Base-by-base conservation (phyloP, 495 filamentous ascomycete species). In the Penicillium coffeae region DNA sequence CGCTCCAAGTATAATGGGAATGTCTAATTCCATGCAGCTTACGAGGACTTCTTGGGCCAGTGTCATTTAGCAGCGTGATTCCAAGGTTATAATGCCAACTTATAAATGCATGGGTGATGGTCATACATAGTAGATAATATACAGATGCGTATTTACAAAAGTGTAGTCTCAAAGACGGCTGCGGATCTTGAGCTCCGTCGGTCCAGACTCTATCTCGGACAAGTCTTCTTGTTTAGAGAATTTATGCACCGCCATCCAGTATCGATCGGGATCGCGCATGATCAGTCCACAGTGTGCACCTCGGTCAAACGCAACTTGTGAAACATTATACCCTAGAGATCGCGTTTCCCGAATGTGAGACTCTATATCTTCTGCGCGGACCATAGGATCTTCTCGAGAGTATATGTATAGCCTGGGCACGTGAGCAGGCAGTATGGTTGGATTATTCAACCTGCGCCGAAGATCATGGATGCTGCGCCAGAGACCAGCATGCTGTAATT, bases 351-450 rank as follows among this genome's bases (percentile, higher is more conserved):
- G 33, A 4, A 67, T 49, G 56, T 72, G 63, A 3, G 41, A 42
- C 50, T 66, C 57, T 18, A 71, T 64, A 58, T 68, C 59, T 16
- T 57, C 44, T 62, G 60, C 70, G 19, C 62, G 54, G 8, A 72
- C 62, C 35, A 60, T 64, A 10, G 34, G 16, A 50, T 75, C 70
- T 19, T 60, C 60, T 38, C 62, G 64, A 3, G 65, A 70, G 51
- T 69, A 72, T 0, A 72, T 48, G 53, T 68, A 72, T 14, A 62
- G 51, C 37, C 61, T 52, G 22, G 50, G 54, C 4, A 54, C 49
- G 7, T 41, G 35, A 1, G 32, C 14, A n/a, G 58, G 51, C 51
- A 70, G 48, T 12, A 57, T 43, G 21, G 44, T 30, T 7, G 47
- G 35, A 20, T 64, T 59, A 54, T 66, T 62, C 13, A 65, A 15